Conservation (phyloP, 2,329 filamentous ascomycete genomes). For the Ustulina deusta region DNA sequence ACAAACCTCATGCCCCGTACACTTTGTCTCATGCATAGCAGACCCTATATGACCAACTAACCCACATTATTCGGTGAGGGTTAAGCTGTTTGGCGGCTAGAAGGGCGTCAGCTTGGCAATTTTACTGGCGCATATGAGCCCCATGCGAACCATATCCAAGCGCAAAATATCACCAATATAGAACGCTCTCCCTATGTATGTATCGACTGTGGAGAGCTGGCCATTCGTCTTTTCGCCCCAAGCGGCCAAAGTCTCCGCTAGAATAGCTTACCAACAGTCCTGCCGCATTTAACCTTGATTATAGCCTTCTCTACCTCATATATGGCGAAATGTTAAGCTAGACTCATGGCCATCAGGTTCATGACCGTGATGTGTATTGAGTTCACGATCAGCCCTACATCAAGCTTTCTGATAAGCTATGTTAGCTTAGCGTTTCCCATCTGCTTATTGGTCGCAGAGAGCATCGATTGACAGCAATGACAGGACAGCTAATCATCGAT, state of each 20-base stretch:
- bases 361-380: not conserved
- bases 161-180: not conserved
- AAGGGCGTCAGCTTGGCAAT: not conserved
- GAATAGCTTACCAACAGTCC: not conserved
- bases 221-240: not conserved
- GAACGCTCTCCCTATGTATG: not conserved
- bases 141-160: not conserved
- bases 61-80: not conserved
- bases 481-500: not conserved
- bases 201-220: not conserved
- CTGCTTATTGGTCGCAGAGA: not conserved
- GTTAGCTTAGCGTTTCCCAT: not conserved
- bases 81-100: not conserved
- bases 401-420: not conserved
- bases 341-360: not conserved
- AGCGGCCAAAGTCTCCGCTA: not conserved
- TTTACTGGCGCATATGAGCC: not conserved
- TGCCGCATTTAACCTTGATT: not conserved
- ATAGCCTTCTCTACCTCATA: not conserved
- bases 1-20: not conserved
- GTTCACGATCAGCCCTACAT: constrained; percentile 10
- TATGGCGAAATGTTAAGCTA: constrained; percentile 11
- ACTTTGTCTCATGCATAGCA: not conserved
- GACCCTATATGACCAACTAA: not conserved
- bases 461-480: not conserved